Conservation (phyloP, 192 early-diverging fungal species). For the Coemansia sp. region DNA sequence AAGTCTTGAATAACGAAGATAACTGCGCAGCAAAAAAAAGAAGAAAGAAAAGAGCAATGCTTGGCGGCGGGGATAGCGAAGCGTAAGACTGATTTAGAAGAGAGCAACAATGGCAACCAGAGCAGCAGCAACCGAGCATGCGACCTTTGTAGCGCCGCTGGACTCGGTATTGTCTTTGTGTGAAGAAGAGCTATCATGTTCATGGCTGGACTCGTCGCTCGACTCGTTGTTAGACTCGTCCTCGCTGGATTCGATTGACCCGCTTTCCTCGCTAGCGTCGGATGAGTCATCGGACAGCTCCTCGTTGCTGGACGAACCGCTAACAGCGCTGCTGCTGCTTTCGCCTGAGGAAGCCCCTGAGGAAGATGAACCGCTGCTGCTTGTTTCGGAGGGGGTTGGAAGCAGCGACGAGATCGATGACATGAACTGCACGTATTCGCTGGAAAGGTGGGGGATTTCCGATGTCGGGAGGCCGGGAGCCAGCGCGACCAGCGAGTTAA, state of each 20-base stretch:
- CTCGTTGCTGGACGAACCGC: background rate
- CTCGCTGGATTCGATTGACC: slow-evolving; percentile 1
- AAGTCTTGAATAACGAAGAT: background rate
- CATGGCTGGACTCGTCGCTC: background rate
- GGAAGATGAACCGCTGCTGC: background rate
- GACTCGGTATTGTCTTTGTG: slow-evolving; percentile 3
- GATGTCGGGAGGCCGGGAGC: slow-evolving; percentile 25
- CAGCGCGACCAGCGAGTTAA: slow-evolving; percentile 20
- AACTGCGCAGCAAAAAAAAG: background rate
- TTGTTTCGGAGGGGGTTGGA: slow-evolving; percentile 15
- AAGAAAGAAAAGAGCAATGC: background rate
- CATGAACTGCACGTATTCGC: slow-evolving; percentile 42
- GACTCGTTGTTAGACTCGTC: background rate
- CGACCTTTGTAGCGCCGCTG: slow-evolving; percentile 18
- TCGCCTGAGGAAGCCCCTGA: background rate
- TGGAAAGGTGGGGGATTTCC: slow-evolving; percentile 20
- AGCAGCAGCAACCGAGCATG: slow-evolving; percentile 25
- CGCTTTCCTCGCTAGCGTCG: background rate
- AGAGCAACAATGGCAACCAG: slow-evolving; percentile 25
- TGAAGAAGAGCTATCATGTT: background rate
- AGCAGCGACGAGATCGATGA: slow-evolving; percentile 22
- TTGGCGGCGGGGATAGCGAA: background rate
- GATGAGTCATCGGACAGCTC: slow-evolving; percentile 7
- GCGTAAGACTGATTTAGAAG: slow-evolving; percentile 24
- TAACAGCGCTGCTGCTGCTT: slow-evolving; percentile 3